Percentiles rank a stretch among this genome's conserved stretches.
Conservation (phyloP, 2,329 filamentous ascomycete species). For the Neophaeococcomyces aloes region DNA sequence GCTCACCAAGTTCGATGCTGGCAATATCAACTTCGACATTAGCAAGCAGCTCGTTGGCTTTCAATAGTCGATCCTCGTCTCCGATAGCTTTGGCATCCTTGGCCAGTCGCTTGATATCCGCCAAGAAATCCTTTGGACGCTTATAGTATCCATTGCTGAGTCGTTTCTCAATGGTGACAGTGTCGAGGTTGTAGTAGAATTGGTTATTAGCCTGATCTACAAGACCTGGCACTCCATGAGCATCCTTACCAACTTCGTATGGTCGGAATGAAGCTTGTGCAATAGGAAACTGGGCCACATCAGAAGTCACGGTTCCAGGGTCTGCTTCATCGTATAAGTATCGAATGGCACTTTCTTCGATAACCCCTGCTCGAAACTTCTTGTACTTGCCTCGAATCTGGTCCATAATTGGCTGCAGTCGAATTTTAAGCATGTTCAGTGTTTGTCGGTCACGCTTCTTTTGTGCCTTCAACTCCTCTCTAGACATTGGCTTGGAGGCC, state of each 20-base stretch:
- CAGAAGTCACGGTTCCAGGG: slow-evolving; percentile 52
- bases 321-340: slow-evolving; percentile 80
- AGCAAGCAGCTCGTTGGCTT: slow-evolving; percentile 79
- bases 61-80: slow-evolving; percentile 73
- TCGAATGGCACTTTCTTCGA: slow-evolving; percentile 61
- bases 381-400: slow-evolving; percentile 85
- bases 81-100: slow-evolving; percentile 74
- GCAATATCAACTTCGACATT: slow-evolving; percentile 93
- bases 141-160: slow-evolving; percentile 95
- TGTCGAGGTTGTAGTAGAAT: slow-evolving; percentile 91
- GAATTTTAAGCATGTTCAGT: slow-evolving; percentile 77
- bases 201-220: slow-evolving; percentile 65
- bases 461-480: slow-evolving; percentile 69
- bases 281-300: slow-evolving; percentile 45
- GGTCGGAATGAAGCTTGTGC: slow-evolving; percentile 55
- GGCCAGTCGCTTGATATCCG: slow-evolving; percentile 72
- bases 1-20: slow-evolving; percentile 56
- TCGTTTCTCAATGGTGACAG: slow-evolving; percentile 87
- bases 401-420: slow-evolving; percentile 92
- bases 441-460: slow-evolving; percentile 73
- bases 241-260: slow-evolving; percentile 69
- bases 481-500: slow-evolving; percentile 51
- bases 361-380: slow-evolving; percentile 71
- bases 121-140: slow-evolving; percentile 76
- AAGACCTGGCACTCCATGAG: slow-evolving; percentile 65